These are phyloP conservation scores for Notholithocarpus densiflorus DNA, from an alignment of 306 rosid genomes.

Conservation along the genomic window DNA sequence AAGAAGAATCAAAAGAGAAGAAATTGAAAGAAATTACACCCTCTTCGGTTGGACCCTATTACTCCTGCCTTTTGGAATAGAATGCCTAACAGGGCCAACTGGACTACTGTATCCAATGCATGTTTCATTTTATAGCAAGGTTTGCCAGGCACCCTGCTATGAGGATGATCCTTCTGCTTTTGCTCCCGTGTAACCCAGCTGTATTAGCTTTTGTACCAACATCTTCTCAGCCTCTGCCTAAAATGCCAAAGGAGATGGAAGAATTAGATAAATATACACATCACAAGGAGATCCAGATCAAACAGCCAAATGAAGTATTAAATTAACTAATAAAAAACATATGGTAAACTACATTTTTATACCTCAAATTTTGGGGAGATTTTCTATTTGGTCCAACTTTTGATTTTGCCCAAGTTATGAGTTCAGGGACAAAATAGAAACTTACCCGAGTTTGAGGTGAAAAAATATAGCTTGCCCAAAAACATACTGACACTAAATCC, in stretches of 20 bases:
- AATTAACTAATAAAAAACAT: background rate
- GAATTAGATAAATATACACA: background rate
- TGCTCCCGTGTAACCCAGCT: slow-evolving; percentile 57
- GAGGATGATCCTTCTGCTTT: slow-evolving; percentile 39
- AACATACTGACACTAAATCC: background rate
- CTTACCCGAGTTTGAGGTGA: background rate
- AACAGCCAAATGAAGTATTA: background rate
- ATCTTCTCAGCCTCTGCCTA: slow-evolving; percentile 84
- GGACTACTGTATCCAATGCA: background rate
- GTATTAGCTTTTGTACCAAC: slow-evolving; percentile 65
- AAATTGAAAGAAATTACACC: background rate
- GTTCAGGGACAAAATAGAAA: background rate
- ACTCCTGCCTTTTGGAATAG: background rate
- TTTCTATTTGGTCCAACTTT: background rate
- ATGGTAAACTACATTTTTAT: background rate
- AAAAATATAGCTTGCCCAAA: background rate
- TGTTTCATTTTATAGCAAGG: background rate
- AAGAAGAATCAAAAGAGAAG: background rate
- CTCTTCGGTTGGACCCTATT: background rate
- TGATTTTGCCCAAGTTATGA: background rate
- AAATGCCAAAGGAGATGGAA: slow-evolving; percentile 23
- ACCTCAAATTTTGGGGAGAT: background rate
- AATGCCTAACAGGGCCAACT: background rate
- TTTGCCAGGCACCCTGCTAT: slow-evolving; percentile 8
- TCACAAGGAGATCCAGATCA: background rate